phyloP scores from a whole-genome alignment of 83 land plant species.

The Thuja plicata region DNA sequence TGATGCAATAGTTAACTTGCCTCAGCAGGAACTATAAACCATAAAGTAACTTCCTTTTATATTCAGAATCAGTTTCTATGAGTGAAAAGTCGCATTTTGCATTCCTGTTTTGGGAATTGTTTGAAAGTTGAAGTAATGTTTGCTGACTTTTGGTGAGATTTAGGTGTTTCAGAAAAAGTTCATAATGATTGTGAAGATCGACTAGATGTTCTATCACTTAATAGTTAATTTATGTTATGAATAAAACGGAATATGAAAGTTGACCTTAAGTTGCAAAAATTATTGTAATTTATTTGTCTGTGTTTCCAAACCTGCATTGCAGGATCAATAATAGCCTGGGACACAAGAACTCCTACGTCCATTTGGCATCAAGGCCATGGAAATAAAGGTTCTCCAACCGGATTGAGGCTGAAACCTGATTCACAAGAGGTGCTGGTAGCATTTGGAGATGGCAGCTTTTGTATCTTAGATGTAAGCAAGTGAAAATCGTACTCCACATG shows the following conservation, averaged over 20 bases:
- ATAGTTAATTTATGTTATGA: not conserved
- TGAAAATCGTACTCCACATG: not conserved
- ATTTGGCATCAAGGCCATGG: constrained; percentile 20
- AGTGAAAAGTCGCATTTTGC: not conserved
- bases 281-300: not conserved
- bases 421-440: constrained; percentile 35
- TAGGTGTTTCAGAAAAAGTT: not conserved
- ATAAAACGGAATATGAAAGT: not conserved
- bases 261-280: not conserved
- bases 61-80: too few relatives aligned
- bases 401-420: constrained; percentile 23
- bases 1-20: too few relatives aligned
- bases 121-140: not conserved
- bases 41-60: too few relatives aligned
- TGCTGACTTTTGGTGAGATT: not conserved
- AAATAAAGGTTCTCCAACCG: constrained; percentile 23
- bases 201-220: not conserved
- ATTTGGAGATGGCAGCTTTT: constrained; percentile 29
- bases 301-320: constrained; percentile 10
- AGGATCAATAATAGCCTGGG: constrained; percentile 46
- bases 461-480: constrained; percentile 37
- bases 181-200: not conserved
- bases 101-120: not conserved
- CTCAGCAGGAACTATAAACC: too few relatives aligned
- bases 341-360: constrained; percentile 27